phyloP scores from a whole-genome alignment of 1,284 basidiomycete genomes.

The Irpex lacteus region DNA sequence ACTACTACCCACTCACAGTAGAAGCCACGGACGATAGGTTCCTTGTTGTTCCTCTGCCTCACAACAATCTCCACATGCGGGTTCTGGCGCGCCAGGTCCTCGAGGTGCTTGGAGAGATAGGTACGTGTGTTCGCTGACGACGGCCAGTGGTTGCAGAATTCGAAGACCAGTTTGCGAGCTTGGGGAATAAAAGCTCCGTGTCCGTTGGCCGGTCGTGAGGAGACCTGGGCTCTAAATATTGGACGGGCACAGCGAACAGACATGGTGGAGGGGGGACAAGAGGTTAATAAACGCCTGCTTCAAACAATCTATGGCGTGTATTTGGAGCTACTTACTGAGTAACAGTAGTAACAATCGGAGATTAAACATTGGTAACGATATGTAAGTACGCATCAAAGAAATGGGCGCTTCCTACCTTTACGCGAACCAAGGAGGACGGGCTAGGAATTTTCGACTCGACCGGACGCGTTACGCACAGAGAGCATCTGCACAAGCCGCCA shows the following conservation, averaged over 20 bases:
- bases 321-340: neutral
- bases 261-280: slow-evolving; percentile 33
- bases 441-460: slow-evolving; percentile 21
- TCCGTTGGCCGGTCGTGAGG: slow-evolving; percentile 66
- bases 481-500: slow-evolving; percentile 23
- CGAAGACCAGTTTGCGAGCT: slow-evolving; percentile 79
- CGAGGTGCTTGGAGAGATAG: slow-evolving; percentile 62
- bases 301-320: neutral
- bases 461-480: slow-evolving; percentile 27
- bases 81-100: slow-evolving; percentile 61
- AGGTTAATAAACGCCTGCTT: neutral
- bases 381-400: neutral
- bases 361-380: slow-evolving; percentile 9
- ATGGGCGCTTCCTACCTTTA: neutral
- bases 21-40: slow-evolving; percentile 76
- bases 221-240: slow-evolving; percentile 56
- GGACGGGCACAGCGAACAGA: slow-evolving; percentile 23
- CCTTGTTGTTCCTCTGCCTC: slow-evolving; percentile 66
- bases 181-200: slow-evolving; percentile 68
- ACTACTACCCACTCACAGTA: slow-evolving; percentile 72
- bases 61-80: slow-evolving; percentile 83
- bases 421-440: slow-evolving; percentile 14
- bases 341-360: slow-evolving; percentile 19
- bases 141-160: slow-evolving; percentile 80
- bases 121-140: slow-evolving; percentile 69